Evolutionary conservation across 2,329 filamentous ascomycete genomes (phyloP), one percentile per base, ranked within the genome.

Genomic region (Xylaria arbuscula): DNA sequence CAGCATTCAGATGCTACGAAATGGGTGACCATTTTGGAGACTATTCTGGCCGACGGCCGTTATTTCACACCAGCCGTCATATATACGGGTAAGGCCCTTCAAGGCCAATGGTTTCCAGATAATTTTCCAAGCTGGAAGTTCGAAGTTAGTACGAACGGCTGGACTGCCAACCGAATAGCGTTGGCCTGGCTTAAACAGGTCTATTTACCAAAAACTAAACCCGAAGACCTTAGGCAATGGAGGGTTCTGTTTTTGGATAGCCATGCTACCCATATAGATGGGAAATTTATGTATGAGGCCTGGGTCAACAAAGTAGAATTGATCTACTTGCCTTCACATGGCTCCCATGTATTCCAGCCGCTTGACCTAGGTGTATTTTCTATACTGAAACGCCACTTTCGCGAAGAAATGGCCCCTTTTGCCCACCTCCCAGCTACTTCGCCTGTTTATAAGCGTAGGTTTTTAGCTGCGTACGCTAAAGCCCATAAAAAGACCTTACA

Each of bases 251-350:
- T 51, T 28, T 10, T 51, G 13, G 24, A 28, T 15, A 51, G 22
- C 24, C 24, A 28, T 22, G 8, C 45, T 19, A 19, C n/a, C 19
- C 19, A 48, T 48, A 48, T 22, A 22, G n/a, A 22, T 11, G 15
- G 48, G 22, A 51, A 51, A 15, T 51, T 51, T 28, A 51, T 13
- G 11, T 51, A 28, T 15, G 11, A 51, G 15, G 48, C 22, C 11
- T 28, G 24, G 48, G 22, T 51, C 5, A 51, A 24, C 11, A 28
- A 51, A 10, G 48, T 51, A 11, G 15, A 51, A 51, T 28, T 51
- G 28, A 51, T 51, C 22, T 51, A 51, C 28, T 51, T 17, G 28
- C 48, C n/a, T 47, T 47, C 10, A 19, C n/a, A 47, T 47, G 45
- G n/a, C 45, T 47, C 28, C 28, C 28, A 28, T 28, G 28, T 28